Evolutionary conservation across 83 land plant species (phyloP), one percentile per base, ranked within the genome.

Genomic region (Picea abies): DNA sequence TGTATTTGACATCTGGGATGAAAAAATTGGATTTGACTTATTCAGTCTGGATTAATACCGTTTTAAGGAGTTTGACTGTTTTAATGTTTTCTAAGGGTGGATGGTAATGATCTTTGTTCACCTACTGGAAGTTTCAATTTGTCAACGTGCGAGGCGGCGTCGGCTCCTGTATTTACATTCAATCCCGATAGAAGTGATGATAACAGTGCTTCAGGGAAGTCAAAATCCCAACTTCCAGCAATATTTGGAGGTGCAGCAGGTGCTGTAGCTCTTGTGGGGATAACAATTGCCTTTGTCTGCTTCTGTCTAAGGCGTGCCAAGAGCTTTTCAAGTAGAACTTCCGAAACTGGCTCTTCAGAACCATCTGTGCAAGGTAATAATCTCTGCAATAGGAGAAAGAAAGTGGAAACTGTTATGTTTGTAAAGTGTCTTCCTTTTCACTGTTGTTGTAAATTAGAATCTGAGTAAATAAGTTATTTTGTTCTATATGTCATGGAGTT

Each of bases 281-380:
- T 84, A 61, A 39, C 83, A 5, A 47, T 86, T 81, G 85, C 72
- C 3, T 35, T 90, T 25, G 20, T 88, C 5, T 86, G 86, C 86
- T 26, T 83, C 22, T 86, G 63, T 81, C 78, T 80, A 66, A 71
- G 66, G 47, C 86, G 69, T 9, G 67, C 76, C 20, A 86, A 64
- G 60, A 82, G 12, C 32, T 65, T 65, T 9, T 67, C 90, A 22
- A 88, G 84, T 65, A 84, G 62, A 64, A 88, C 81, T 83, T 91
- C 93, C 1, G 93, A 91, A 80, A 89, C 90, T 25, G 90, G 86
- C 16, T 91, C 93, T 56, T 91, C 93, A 39, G 91, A 91, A 80
- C 92, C 92, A 58, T 84, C 90, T 60, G 82, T 82, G 35, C 78
- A 69, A 81, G 90, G 90, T 89, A 86, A 79, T 64, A 1, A 25